phyloP scores from a whole-genome alignment of 2,329 filamentous ascomycete genomes.

The Phaeomoniella chlamydospora region DNA sequence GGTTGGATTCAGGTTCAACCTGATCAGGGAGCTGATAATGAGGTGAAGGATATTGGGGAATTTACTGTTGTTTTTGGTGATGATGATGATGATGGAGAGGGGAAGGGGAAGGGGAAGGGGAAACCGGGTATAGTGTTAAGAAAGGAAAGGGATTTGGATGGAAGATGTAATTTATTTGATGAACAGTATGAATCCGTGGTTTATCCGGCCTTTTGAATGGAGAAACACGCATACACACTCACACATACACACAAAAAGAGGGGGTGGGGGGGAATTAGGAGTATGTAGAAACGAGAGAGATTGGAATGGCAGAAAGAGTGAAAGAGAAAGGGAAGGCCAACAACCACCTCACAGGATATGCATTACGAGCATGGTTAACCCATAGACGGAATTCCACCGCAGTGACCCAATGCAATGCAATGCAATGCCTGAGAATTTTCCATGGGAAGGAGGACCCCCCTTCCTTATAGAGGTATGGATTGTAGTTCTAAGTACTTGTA shows the following conservation, averaged over 20 bases:
- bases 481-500: background rate
- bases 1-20: conserved; percentile 13
- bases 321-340: background rate
- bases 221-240: background rate
- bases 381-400: too few species aligned
- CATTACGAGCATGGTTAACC: too few species aligned
- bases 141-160: background rate
- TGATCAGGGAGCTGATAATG: background rate
- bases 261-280: too few species aligned
- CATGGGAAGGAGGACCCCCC: too few species aligned
- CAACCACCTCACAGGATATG: too few species aligned
- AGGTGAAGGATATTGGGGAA: conserved; percentile 1
- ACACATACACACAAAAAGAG: too few species aligned
- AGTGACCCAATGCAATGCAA: too few species aligned
- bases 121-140: too few species aligned
- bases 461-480: background rate
- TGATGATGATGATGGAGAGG: background rate
- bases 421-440: too few species aligned
- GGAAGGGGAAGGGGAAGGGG: background rate
- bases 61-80: background rate
- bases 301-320: background rate
- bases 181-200: background rate
- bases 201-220: background rate
- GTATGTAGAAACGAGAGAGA: background rate
- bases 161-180: background rate